phyloP scores from a whole-genome alignment of 768 basidiomycete species.

The Podaxis mareebaensis region DNA sequence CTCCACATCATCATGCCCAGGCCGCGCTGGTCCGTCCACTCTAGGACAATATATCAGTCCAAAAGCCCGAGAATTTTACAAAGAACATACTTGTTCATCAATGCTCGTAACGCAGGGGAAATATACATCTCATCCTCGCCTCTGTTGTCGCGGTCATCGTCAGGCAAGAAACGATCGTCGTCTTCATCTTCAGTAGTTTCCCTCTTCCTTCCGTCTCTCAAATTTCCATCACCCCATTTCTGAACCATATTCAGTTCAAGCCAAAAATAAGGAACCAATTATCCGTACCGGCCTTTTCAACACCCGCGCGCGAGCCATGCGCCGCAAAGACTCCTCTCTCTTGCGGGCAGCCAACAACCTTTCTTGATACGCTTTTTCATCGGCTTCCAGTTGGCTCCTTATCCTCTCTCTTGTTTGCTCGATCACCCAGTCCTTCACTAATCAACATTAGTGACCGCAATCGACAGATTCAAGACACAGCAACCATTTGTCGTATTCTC shows the following conservation, averaged over 20 bases:
- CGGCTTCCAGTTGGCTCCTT: slow-evolving; percentile 65
- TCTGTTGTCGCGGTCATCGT: slow-evolving; percentile 38
- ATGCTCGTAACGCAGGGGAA: slow-evolving; percentile 73
- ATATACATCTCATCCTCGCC: slow-evolving; percentile 54
- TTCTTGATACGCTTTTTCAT: slow-evolving; percentile 64
- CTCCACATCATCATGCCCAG: slow-evolving; percentile 30
- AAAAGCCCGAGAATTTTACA: neutral
- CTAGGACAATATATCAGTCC: slow-evolving; percentile 18
- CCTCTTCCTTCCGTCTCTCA: slow-evolving; percentile 7
- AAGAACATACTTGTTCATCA: slow-evolving; percentile 72
- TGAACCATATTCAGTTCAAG: neutral
- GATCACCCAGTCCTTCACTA: slow-evolving; percentile 76
- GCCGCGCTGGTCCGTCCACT: slow-evolving; percentile 33
- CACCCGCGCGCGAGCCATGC: slow-evolving; percentile 55
- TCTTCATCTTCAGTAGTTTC: slow-evolving; percentile 37
- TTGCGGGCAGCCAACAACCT: slow-evolving; percentile 60
- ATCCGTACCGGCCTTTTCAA: slow-evolving; percentile 58
- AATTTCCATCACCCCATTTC: slow-evolving; percentile 19
- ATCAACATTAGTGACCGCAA: neutral
- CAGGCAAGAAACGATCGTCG: slow-evolving; percentile 77
- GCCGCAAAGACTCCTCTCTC: slow-evolving; percentile 57
- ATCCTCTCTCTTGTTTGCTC: slow-evolving; percentile 67
- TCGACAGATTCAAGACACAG: slow-evolving; percentile 3
- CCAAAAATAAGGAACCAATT: neutral
- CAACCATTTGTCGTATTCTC: slow-evolving; percentile 31